These are phyloP conservation scores for Taphrina betulina DNA, from an alignment of 1,139 yeast species.

Conservation along the genomic window DNA sequence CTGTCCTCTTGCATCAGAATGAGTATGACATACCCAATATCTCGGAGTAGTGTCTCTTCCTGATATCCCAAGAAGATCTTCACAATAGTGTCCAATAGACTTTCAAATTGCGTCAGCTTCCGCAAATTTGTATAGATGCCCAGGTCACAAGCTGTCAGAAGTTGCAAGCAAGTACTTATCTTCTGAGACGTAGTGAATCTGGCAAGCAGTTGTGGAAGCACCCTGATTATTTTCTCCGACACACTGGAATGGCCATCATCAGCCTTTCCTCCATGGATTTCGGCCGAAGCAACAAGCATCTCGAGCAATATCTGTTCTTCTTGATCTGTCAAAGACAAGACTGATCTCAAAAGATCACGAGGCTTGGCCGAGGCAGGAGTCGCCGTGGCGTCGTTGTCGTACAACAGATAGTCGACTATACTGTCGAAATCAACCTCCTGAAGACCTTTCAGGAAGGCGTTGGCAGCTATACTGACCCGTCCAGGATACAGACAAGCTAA, in stretches of 20 bases:
- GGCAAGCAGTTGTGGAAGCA: slow-evolving; percentile 40
- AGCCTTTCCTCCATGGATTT: slow-evolving; percentile 34
- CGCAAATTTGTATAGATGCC: slow-evolving; percentile 41
- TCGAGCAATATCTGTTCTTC: slow-evolving; percentile 42
- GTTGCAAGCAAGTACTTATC: slow-evolving; percentile 40
- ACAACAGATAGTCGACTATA: slow-evolving; percentile 40
- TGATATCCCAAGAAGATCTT: slow-evolving; percentile 39
- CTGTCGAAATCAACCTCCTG: slow-evolving; percentile 39
- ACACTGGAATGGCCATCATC: neutral
- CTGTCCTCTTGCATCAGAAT: slow-evolving; percentile 35
- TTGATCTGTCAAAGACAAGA: slow-evolving; percentile 38
- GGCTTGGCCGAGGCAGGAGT: slow-evolving; percentile 35
- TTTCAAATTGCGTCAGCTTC: slow-evolving; percentile 40
- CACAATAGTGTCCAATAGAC: slow-evolving; percentile 38
- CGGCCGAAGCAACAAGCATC: slow-evolving; percentile 41
- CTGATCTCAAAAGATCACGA: slow-evolving; percentile 33
- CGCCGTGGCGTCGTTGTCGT: slow-evolving; percentile 42
- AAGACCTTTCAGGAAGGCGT: slow-evolving; percentile 38
- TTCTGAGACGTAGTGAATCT: slow-evolving; percentile 40
- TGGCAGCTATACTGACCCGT: slow-evolving; percentile 39
- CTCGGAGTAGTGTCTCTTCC: slow-evolving; percentile 34
- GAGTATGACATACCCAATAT: slow-evolving; percentile 30
- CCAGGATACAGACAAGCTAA: slow-evolving; percentile 35
- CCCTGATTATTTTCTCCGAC: slow-evolving; percentile 38
- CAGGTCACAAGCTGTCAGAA: slow-evolving; percentile 39